phyloP scores from a whole-genome alignment of 805 yeast genomes.

The Cyberlindnera galapagoensis region DNA sequence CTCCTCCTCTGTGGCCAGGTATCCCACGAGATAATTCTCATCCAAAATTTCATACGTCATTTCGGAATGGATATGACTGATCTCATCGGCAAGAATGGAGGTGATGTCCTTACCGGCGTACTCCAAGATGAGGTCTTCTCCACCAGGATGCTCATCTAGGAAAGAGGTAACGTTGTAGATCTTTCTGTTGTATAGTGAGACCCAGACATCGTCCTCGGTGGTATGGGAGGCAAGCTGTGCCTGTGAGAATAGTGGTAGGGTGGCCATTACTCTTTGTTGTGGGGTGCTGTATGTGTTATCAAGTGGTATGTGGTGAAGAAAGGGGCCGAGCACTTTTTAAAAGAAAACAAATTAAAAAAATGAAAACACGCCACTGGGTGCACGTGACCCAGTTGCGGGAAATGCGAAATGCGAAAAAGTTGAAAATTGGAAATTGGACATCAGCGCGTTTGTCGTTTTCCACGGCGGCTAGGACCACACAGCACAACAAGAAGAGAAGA shows the following conservation, averaged over 20 bases:
- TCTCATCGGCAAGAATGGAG: slow-evolving; percentile 65
- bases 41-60: slow-evolving; percentile 81
- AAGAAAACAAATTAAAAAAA: too few relatives aligned
- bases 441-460: too few relatives aligned
- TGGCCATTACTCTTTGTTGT: slow-evolving; percentile 17
- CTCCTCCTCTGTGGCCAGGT: slow-evolving; percentile 75
- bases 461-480: too few relatives aligned
- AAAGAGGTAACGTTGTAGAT: slow-evolving; percentile 74
- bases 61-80: slow-evolving; percentile 75
- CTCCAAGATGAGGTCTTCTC: slow-evolving; percentile 73
- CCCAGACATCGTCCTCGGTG: slow-evolving; percentile 59
- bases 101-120: slow-evolving; percentile 84
- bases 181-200: slow-evolving; percentile 70
- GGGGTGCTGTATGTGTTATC: too few relatives aligned
- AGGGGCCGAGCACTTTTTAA: too few relatives aligned
- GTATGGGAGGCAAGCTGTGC: slow-evolving; percentile 49
- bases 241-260: slow-evolving; percentile 57
- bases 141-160: slow-evolving; percentile 63
- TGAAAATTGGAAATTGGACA: too few relatives aligned
- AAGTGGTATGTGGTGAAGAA: too few relatives aligned
- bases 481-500: too few relatives aligned
- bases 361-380: too few relatives aligned
- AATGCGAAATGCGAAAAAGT: too few relatives aligned
- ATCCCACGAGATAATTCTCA: slow-evolving; percentile 75
- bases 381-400: too few relatives aligned